Conservation (phyloP, 208 protist species). For the Wallacemonas sp. region DNA sequence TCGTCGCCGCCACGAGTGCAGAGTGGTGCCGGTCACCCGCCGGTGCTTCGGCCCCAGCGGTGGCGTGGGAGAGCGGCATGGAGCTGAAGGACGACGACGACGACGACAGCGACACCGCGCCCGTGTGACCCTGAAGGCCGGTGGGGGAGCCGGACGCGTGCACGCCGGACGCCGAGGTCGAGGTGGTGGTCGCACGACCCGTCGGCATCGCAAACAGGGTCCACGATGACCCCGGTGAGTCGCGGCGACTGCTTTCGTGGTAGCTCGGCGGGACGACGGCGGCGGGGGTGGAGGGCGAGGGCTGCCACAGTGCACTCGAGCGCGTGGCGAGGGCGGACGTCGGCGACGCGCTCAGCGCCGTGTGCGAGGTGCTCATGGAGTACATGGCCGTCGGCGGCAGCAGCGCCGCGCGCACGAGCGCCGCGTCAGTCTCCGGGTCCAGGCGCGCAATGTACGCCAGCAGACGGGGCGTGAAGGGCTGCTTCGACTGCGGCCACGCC, state of each 20-base stretch:
- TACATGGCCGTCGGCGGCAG: constrained; percentile 16
- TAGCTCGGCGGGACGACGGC: not conserved
- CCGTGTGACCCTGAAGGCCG: too few relatives aligned
- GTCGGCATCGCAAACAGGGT: too few relatives aligned
- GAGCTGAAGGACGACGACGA: too few relatives aligned
- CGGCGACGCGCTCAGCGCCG: not conserved
- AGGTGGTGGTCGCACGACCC: too few relatives aligned
- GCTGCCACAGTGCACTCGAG: not conserved
- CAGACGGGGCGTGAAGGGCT: constrained; percentile 43
- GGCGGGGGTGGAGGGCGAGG: not conserved
- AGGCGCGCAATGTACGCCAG: constrained; percentile 57
- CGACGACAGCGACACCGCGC: too few relatives aligned
- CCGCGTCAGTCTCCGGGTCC: constrained; percentile 59
- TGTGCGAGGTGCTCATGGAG: not conserved
- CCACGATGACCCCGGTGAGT: too few relatives aligned
- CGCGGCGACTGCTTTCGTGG: not conserved
- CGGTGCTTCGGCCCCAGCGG: too few relatives aligned
- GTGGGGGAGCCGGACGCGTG: too few relatives aligned
- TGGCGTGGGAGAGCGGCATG: too few relatives aligned
- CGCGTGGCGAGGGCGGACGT: not conserved
- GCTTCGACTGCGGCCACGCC: constrained; percentile 74
- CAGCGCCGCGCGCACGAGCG: constrained; percentile 43
- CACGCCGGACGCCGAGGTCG: too few relatives aligned
- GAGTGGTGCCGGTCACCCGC: too few relatives aligned
- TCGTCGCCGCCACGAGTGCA: not conserved